These are phyloP conservation scores for Candolleomyces efflorescens DNA, from an alignment of 768 basidiomycete species.

Conservation along the genomic window DNA sequence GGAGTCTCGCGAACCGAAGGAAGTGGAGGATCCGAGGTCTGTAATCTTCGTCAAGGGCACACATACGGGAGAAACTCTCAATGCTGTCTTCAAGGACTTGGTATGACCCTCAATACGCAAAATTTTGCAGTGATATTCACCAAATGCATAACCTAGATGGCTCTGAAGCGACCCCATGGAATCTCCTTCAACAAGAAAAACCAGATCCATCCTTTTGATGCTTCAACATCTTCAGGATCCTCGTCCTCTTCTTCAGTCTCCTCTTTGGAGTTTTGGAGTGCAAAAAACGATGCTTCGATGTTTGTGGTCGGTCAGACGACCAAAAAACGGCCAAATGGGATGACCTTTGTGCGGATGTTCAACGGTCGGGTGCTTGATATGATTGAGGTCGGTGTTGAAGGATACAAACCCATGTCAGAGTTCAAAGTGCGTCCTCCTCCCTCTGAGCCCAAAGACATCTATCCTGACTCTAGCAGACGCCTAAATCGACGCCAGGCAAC, in stretches of 20 bases:
- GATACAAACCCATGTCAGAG: slow-evolving; percentile 70
- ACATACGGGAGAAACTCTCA: slow-evolving; percentile 77
- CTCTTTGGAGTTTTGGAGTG: slow-evolving; percentile 88
- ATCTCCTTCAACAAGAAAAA: slow-evolving; percentile 97
- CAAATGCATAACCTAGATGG: slow-evolving; percentile 56
- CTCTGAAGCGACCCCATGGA: slow-evolving; percentile 86
- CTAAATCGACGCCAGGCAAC: slow-evolving; percentile 85
- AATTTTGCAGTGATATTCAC: background rate
- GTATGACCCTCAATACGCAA: slow-evolving; percentile 42
- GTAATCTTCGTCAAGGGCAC: slow-evolving; percentile 90
- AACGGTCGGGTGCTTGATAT: slow-evolving; percentile 87
- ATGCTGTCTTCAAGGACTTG: slow-evolving; percentile 82
- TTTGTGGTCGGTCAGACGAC: slow-evolving; percentile 89
- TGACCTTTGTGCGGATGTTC: slow-evolving; percentile 85
- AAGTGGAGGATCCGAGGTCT: slow-evolving; percentile 83
- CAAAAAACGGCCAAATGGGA: slow-evolving; percentile 89
- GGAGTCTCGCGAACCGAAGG: slow-evolving; percentile 83
- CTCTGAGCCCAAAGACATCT: background rate
- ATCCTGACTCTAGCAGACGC: slow-evolving; percentile 45
- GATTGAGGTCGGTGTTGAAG: slow-evolving; percentile 89
- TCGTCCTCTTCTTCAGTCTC: slow-evolving; percentile 6
- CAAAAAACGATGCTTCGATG: slow-evolving; percentile 91
- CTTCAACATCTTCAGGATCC: background rate
- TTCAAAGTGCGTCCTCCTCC: slow-evolving; percentile 65
- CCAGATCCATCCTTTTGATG: slow-evolving; percentile 85